Base-by-base conservation (phyloP, 805 yeast species). In the Osmozyma mogii region DNA sequence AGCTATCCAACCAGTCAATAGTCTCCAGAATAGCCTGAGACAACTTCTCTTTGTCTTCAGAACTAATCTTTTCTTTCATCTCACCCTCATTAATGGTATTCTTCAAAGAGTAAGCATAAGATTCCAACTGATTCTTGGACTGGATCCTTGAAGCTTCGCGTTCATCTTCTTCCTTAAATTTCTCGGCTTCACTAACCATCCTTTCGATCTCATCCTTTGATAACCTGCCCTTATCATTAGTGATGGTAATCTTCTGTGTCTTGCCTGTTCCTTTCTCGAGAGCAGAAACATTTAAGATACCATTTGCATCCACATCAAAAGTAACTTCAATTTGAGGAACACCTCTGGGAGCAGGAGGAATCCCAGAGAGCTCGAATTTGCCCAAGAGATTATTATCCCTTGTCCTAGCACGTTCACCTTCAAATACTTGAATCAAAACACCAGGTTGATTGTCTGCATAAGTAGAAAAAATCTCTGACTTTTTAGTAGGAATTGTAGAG, bases 161-260 rank as follows among this genome's bases (percentile, higher is more conserved):
- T 16, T 22, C 25, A 5, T 6, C 15, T 4, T 22, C 15, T 14
- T 22, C 25, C 25, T 22, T 11, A 9, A 66, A 89, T 66, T 83
- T 81, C 64, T 87, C 97, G 47, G 96, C 96, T 56, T 89, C 97
- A 54, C 78, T 92, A 41, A 89, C 95, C 96, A 89, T 89, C 66
- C 89, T 84, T 50, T 89, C 96, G 50, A 89, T 88, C 41, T 87
- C 95, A 40, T 88, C 96, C 68, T 84, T 81, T 15, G 89, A 72
- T 52, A 87, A 73, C 71, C 96, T 83, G 51, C 95, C 95, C 70
- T 84, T 84, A 62, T 87, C 96, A 52, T 87, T 87, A 49, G 85
- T 82, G 56, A 87, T 87, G 32, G 95, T 84, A 54, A 87, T 83
- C 49, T 89, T 79, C 61, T 88, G 85, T 35, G 83, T 71, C 63